Evolutionary conservation across 768 basidiomycete species (phyloP), one percentile per base, ranked within the genome.

Genomic region (Boletus tomentosulus): DNA sequence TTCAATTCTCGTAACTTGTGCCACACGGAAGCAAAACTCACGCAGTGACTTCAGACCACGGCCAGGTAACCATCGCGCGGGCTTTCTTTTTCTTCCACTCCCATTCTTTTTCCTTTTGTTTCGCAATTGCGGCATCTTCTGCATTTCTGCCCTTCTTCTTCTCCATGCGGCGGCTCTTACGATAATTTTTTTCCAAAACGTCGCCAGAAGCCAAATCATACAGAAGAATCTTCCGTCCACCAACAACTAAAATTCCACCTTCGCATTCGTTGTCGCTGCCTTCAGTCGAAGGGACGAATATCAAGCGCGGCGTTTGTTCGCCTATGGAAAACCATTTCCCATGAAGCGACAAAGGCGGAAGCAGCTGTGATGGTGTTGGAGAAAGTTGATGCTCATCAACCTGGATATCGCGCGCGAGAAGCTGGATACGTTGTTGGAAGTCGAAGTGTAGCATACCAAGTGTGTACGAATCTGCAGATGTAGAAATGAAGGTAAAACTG

Each of bases 221-320:
- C 6, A 87, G 71, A 19, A 83, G 63, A 42, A 91, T 74, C 64
- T 81, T 82, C 27, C 74, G 76, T 0, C 87, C 88, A 51, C 90
- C 89, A 1, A 87, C 62, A 6, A 92, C 75, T 25, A 92, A 68
- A 9, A 92, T 67, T 16, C 86, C 89, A n/a, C 87, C 89, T n/a
- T 73, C 70, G 53, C 78, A 71, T 25, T 71, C 71, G 2, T 62
- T 65, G 1, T 60, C 67, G 6, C 63, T 66, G 3, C 57, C 57
- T 4, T 65, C 35, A 0, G 50, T 39, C 7, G 63, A 60, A 43
- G 69, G 66, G 3, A 78, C 63, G 27, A 62, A 56, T 70, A 80
- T 61, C 16, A 85, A 62, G 31, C 65, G 71, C 0, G 79, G 77
- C 7, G 70, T 53, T 4, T 69, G 57, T 38, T 79, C 74, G 34